These are phyloP conservation scores for Limnanthes douglasii DNA, from an alignment of 345 rosid genomes.

Conservation along the genomic window DNA sequence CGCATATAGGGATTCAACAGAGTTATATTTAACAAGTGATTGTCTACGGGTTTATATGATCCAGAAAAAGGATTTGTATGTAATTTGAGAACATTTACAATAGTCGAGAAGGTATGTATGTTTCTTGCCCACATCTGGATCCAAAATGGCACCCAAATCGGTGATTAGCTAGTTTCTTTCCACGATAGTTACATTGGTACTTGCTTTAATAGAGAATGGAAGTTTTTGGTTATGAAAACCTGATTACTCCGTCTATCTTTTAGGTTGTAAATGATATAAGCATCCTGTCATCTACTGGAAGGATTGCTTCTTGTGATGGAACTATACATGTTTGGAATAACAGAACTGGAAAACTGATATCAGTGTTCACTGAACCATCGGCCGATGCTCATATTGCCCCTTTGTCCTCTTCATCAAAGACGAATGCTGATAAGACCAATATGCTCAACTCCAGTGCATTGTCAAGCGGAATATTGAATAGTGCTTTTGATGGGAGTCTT, in stretches of 20 bases:
- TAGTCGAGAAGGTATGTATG: too few species aligned
- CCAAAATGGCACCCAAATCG: too few species aligned
- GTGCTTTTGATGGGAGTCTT: constrained; percentile 66
- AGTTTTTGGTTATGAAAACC: constrained; percentile 6
- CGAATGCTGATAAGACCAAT: constrained; percentile 29
- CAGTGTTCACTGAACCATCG: constrained; percentile 55
- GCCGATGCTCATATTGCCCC: constrained; percentile 33
- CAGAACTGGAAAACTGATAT: constrained; percentile 62
- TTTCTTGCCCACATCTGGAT: too few species aligned
- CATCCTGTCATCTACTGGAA: constrained; percentile 55
- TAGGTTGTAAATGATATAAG: constrained; percentile 86
- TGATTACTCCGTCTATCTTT: constrained; percentile 17
- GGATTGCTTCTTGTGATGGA: constrained; percentile 93
- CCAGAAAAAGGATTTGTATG: too few species aligned
- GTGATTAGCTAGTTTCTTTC: too few species aligned
- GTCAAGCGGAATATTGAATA: constrained; percentile 50
- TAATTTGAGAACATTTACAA: too few species aligned
- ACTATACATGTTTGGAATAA: constrained; percentile 85
- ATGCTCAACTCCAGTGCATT: constrained; percentile 40
- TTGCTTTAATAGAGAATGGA: too few species aligned
- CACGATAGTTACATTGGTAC: too few species aligned
- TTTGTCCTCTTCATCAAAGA: constrained; percentile 25
- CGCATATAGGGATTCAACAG: too few species aligned
- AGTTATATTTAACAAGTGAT: too few species aligned
- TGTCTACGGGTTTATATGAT: too few species aligned